Conservation (phyloP, 805 yeast species). For the Cyberlindnera veronae region DNA sequence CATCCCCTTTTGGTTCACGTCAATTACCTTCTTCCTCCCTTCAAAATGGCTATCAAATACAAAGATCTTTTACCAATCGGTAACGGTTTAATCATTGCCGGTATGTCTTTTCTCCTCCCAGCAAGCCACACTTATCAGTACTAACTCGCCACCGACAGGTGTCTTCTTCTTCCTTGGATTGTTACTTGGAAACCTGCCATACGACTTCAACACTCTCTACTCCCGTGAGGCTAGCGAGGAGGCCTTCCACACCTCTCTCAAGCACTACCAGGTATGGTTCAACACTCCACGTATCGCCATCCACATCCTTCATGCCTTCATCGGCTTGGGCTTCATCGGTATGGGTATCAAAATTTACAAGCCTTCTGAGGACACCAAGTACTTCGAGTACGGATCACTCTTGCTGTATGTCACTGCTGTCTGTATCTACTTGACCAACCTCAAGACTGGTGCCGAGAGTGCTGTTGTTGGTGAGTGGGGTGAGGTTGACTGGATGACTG, state of each 20-base stretch:
- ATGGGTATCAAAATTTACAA: constrained; percentile 74
- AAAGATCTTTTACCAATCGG: constrained; percentile 46
- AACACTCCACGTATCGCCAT: constrained; percentile 55
- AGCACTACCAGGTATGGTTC: constrained; percentile 77
- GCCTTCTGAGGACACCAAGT: constrained; percentile 80
- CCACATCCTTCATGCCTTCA: constrained; percentile 58
- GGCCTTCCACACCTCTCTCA: constrained; percentile 58
- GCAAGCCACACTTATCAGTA: neutral
- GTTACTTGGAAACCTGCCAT: constrained; percentile 73
- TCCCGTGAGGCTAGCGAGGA: constrained; percentile 43
- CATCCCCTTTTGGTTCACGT: too few relatives aligned
- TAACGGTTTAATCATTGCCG: constrained; percentile 41
- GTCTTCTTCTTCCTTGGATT: constrained; percentile 80
- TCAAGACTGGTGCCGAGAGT: constrained; percentile 74
- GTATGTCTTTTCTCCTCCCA: constrained; percentile 12
- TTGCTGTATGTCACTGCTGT: constrained; percentile 68
- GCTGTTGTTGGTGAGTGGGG: constrained; percentile 83
- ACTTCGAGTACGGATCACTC: constrained; percentile 87
- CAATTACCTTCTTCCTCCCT: neutral
- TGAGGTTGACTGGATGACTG: constrained; percentile 82
- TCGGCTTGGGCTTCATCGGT: constrained; percentile 67
- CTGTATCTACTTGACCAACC: constrained; percentile 81
- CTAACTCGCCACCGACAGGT: constrained; percentile 29
- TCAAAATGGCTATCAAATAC: constrained; percentile 30
- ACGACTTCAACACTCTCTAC: constrained; percentile 77